Evolutionary conservation across 352 stramenopile genomes (phyloP).

Genomic region (Phytophthora syringae): DNA sequence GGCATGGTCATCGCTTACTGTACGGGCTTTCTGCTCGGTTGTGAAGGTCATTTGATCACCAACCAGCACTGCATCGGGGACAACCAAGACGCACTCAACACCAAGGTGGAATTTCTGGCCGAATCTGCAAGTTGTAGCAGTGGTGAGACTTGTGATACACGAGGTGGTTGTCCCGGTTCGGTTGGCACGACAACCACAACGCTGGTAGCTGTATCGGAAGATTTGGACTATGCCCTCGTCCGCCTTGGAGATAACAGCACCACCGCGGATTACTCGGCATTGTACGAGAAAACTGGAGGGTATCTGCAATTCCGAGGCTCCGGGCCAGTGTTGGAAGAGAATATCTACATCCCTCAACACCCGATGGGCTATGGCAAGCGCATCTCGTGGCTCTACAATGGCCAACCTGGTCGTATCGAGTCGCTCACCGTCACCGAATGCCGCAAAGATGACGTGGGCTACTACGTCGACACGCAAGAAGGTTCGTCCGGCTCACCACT

Average conservation of each 20-base stretch:
- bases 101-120: conserved; percentile 70
- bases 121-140: conserved; percentile 59
- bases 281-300: conserved; percentile 49
- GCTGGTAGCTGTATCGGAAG: conserved; percentile 62
- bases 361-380: conserved; percentile 65
- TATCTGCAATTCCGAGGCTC: conserved; percentile 71
- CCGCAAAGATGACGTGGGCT: conserved; percentile 59
- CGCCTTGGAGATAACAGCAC: conserved; percentile 44
- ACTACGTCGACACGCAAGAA: conserved; percentile 80
- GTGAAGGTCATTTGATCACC: conserved; percentile 77
- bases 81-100: conserved; percentile 71
- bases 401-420: conserved; percentile 38
- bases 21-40: conserved; percentile 77
- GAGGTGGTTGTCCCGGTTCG: conserved; percentile 53
- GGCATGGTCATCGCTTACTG: conserved; percentile 68
- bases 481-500: conserved; percentile 75
- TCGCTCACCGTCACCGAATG: conserved; percentile 50
- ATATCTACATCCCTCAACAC: conserved; percentile 81
- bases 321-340: conserved; percentile 47
- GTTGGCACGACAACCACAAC: conserved; percentile 44
- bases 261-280: conserved; percentile 28
- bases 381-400: conserved; percentile 56
- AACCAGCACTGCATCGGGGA: conserved; percentile 82
- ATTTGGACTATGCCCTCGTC: conserved; percentile 69
- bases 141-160: conserved; percentile 41